A percentile compares a stretch with the other conserved stretches of the same genome.
Conservation (phyloP, 2,329 filamentous ascomycete genomes). For the Xylariaceae sp. region DNA sequence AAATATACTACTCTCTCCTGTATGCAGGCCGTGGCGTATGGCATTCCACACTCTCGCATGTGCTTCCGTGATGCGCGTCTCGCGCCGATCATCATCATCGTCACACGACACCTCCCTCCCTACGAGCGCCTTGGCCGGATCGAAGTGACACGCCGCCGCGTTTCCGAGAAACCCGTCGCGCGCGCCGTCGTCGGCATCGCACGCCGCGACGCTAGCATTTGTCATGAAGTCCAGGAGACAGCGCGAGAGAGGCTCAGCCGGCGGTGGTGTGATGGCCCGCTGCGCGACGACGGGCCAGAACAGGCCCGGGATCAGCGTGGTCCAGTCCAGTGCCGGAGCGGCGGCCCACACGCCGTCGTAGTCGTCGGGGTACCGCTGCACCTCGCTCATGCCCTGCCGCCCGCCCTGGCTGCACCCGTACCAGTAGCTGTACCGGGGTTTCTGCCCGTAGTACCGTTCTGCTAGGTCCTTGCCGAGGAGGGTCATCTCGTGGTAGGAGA, state of each 20-base stretch:
- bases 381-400: conserved; percentile 46
- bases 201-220: conserved; percentile 39
- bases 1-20: conserved; percentile 17
- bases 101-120: conserved; percentile 23
- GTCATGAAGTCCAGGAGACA: conserved; percentile 28
- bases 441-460: conserved; percentile 41
- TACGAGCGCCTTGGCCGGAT: conserved; percentile 21
- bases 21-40: conserved; percentile 16
- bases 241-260: conserved; percentile 17
- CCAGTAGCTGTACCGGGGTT: conserved; percentile 45
- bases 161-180: conserved; percentile 42
- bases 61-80: conserved; percentile 31
- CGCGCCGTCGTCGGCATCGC: conserved; percentile 44
- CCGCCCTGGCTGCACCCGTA: conserved; percentile 52
- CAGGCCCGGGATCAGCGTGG: conserved; percentile 9
- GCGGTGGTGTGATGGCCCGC: too few species aligned
- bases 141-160: conserved; percentile 36
- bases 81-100: conserved; percentile 6
- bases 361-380: conserved; percentile 46
- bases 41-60: conserved; percentile 17
- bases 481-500: conserved; percentile 41
- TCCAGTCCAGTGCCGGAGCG: conserved; percentile 29
- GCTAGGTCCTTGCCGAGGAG: conserved; percentile 44
- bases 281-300: conserved; percentile 35
- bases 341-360: conserved; percentile 49